phyloP scores from a whole-genome alignment of 2,329 filamentous ascomycete genomes.

The Stagonosporopsis vannaccii region DNA sequence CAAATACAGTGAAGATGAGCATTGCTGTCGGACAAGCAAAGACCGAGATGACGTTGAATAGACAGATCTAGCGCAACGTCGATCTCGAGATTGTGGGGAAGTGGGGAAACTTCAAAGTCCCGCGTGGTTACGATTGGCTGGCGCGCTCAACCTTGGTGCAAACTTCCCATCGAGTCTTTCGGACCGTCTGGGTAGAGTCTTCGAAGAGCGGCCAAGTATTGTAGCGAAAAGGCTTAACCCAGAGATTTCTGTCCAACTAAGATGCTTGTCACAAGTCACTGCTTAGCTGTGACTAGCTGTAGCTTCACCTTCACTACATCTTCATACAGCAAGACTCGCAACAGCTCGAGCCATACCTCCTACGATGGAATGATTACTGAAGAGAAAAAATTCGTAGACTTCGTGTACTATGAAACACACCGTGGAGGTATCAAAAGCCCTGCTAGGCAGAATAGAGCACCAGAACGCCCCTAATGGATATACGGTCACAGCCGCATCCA shows the following conservation, averaged over 20 bases:
- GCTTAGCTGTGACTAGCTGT: neutral
- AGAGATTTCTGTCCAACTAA: too few species aligned
- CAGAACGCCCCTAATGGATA: neutral
- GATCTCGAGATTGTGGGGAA: conserved; percentile 16
- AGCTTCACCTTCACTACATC: neutral
- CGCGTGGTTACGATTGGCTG: neutral
- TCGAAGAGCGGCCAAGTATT: conserved; percentile 2
- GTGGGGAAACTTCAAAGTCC: neutral
- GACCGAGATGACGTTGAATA: conserved; percentile 15
- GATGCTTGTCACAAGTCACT: neutral
- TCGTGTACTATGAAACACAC: neutral
- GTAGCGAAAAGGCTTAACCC: neutral
- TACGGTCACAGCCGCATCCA: neutral
- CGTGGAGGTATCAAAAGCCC: neutral
- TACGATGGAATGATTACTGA: neutral
- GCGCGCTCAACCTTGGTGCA: neutral
- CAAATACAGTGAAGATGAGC: neutral
- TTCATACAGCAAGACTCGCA: neutral
- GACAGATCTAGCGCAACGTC: neutral
- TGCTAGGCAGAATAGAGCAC: neutral
- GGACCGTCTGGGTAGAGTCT: neutral
- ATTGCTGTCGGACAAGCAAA: conserved; percentile 7
- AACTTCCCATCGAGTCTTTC: neutral
- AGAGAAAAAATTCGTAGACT: neutral
- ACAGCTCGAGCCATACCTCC: too few species aligned